Evolutionary conservation across 1,284 basidiomycete species (phyloP).

Genomic region (Sanguinoderma infundibulare): DNA sequence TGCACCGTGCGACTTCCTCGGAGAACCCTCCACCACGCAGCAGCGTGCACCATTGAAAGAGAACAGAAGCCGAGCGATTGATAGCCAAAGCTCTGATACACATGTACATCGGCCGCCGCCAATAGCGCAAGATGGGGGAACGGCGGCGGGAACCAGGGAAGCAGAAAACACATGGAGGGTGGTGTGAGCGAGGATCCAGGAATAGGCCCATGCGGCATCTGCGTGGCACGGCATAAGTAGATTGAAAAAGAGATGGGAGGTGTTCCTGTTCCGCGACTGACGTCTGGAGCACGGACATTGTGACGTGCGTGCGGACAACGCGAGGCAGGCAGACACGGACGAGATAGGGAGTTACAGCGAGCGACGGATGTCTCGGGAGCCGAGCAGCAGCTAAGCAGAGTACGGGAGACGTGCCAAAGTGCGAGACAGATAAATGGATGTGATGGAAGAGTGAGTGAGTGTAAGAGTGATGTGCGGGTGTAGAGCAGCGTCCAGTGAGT

Average conservation of each 20-base stretch:
- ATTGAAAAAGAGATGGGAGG: not conserved
- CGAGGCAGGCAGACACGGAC: not conserved
- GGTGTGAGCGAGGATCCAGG: conserved; percentile 1
- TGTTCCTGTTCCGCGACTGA: not conserved
- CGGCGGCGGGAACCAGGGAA: conserved; percentile 7
- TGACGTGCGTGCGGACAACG: not conserved
- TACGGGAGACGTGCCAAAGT: not conserved
- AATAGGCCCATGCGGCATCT: not conserved
- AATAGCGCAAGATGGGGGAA: conserved; percentile 9
- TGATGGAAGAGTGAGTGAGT: not conserved
- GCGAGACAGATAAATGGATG: not conserved
- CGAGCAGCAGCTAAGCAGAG: not conserved
- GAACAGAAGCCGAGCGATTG: conserved; percentile 8
- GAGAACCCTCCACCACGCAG: not conserved
- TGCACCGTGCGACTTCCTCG: not conserved
- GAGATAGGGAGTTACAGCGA: conserved; percentile 3
- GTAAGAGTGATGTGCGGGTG: not conserved
- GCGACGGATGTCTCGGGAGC: not conserved
- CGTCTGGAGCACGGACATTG: not conserved
- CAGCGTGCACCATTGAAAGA: not conserved
- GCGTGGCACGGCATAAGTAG: not conserved
- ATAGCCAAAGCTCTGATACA: conserved; percentile 18
- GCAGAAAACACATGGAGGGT: conserved; percentile 3
- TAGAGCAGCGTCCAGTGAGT: not conserved
- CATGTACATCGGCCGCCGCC: conserved; percentile 23